Base-by-base conservation (phyloP, 164 flowering plant genomes). In the Magnolia kwangsiensis region DNA sequence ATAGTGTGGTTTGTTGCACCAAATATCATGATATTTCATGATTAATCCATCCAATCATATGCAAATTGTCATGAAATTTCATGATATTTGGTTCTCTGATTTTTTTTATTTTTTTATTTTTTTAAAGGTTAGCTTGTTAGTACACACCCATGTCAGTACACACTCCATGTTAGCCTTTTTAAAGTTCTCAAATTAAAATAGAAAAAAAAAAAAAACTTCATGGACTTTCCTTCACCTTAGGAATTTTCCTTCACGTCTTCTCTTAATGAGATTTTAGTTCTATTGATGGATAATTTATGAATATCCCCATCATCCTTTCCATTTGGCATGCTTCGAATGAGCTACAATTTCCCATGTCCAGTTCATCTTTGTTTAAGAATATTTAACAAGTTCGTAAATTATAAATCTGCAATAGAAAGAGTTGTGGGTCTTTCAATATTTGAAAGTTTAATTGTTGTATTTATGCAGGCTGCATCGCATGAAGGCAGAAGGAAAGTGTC, bases 391-490 rank as follows among this genome's bases (percentile, higher is more conserved):
- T 66, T 21, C 31, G 8, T n/a, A 7, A 68, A 68, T 29, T 68
- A 29, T 68, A 6, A 21, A 27, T 68, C 71, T 29, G 49, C n/a
- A 68, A 6, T 65, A 10, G 31, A 20, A 8, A 65, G 65, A 7
- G 7, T 61, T 14, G 20, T 31, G 37, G 37, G 37, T 31, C 37
- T 31, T 31, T 31, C 45, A 37, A 37, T 37, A 37, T 75, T 50
- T 5, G 4, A 5, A 4, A 69, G 49, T 74, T 58, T 45, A 11
- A 11, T 11, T 55, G 61, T 11, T 68, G 69, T 72, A 85, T 20
- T 51, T 73, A 14, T 74, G 63, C 76, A 82, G 84, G 84, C 84
- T 21, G 70, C 80, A 10, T 69, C 84, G 50, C 55, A 77, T 45
- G 68, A 75, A 67, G 84, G 5, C 84, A 82, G 72, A 72, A 80